These are phyloP conservation scores for Debaryomyces castellii DNA, from an alignment of 805 yeast genomes.

Conservation along the genomic window DNA sequence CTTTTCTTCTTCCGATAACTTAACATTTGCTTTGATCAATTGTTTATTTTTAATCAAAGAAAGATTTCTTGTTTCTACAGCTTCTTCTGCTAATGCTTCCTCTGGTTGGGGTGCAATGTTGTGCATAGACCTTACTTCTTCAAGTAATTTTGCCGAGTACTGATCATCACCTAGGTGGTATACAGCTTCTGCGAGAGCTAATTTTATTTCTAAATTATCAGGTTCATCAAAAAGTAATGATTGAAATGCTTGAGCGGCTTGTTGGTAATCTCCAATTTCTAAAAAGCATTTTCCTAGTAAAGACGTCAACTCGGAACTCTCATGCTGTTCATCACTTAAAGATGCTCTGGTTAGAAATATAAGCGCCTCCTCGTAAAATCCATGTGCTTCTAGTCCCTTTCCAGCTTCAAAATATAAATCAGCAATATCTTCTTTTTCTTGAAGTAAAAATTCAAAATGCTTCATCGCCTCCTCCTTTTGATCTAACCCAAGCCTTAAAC, in stretches of 20 bases:
- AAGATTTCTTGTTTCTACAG: constrained; percentile 8
- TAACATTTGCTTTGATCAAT: constrained; percentile 12
- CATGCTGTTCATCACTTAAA: constrained; percentile 49
- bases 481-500: constrained; percentile 64
- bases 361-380: constrained; percentile 74
- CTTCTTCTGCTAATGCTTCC: constrained; percentile 1
- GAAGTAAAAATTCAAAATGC: constrained; percentile 63
- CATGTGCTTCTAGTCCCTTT: constrained; percentile 63
- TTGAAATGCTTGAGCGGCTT: constrained; percentile 61
- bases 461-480: constrained; percentile 66
- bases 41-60: constrained; percentile 16
- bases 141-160: constrained; percentile 52
- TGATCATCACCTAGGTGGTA: constrained; percentile 63
- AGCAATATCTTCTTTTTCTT: constrained; percentile 59
- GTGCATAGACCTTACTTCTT: constrained; percentile 45
- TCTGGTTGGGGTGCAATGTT: constrained; percentile 2
- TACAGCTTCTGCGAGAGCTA: constrained; percentile 79
- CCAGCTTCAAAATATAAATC: constrained; percentile 83
- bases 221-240: constrained; percentile 57
- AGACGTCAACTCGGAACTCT: constrained; percentile 48
- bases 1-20: constrained; percentile 46
- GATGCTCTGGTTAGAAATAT: constrained; percentile 60
- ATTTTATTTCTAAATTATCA: constrained; percentile 65
- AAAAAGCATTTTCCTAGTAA: constrained; percentile 76
- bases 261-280: constrained; percentile 66